These are phyloP conservation scores for Bacterosira constricta DNA, from an alignment of 108 stramenopile genomes.

Conservation along the genomic window DNA sequence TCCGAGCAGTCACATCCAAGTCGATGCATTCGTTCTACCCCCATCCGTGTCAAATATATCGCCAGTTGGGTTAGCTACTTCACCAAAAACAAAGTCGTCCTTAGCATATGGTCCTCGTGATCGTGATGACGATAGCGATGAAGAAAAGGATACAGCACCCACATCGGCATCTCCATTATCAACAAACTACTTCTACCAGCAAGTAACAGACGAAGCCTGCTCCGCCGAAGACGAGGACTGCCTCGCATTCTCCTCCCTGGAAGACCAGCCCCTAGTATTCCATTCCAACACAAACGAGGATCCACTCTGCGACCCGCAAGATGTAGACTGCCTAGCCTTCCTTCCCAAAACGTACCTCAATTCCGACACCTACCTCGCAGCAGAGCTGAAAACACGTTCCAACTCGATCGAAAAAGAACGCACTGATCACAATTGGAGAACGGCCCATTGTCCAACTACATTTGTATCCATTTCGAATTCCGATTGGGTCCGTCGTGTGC, in stretches of 20 bases:
- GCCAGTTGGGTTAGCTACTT: no score
- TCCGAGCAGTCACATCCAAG: no score
- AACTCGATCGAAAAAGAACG: constrained; percentile 8
- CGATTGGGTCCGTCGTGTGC: constrained; percentile 73
- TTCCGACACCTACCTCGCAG: constrained; percentile 1
- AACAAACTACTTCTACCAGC: no score
- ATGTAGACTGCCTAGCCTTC: constrained; percentile 15
- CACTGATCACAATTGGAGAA: constrained; percentile 17
- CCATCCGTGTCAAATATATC: no score
- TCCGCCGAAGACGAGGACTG: constrained; percentile 27
- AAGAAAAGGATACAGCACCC: no score
- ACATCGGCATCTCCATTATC: no score
- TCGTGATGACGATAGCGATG: no score
- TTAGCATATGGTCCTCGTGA: no score
- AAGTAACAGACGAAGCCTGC: constrained; percentile 7
- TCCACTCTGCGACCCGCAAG: constrained; percentile 8
- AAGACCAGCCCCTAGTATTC: constrained; percentile 10
- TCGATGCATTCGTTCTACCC: no score
- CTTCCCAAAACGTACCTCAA: background rate
- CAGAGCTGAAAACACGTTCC: constrained; percentile 7
- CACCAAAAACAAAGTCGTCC: no score
- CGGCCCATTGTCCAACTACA: constrained; percentile 27
- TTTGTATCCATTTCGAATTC: constrained; percentile 5
- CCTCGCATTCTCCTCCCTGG: constrained; percentile 14
- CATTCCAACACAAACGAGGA: background rate